phyloP scores from a whole-genome alignment of 768 basidiomycete species.

The Candolleomyces aberdarensis region DNA sequence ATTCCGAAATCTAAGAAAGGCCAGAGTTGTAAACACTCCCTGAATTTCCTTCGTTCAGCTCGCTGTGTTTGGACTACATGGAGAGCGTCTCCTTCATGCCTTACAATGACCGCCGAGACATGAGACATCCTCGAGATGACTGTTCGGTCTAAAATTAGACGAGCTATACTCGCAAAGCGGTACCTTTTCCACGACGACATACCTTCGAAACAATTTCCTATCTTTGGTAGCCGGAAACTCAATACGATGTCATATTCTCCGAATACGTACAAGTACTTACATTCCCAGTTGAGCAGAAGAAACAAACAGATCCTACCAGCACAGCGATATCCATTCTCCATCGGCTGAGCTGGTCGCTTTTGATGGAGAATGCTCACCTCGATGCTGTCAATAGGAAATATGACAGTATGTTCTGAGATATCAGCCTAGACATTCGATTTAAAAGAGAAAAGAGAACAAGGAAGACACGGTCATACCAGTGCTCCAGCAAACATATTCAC shows the following conservation, averaged over 20 bases:
- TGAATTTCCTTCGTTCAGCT: conserved; percentile 51
- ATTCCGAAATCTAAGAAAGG: conserved; percentile 86
- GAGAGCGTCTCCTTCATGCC: conserved; percentile 71
- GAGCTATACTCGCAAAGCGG: conserved; percentile 61
- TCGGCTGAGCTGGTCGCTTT: conserved; percentile 91
- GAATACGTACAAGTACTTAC: too few relatives aligned
- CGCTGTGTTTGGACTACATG: conserved; percentile 77
- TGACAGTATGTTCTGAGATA: conserved; percentile 97
- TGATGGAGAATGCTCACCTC: conserved; percentile 73
- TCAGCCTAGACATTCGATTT: conserved; percentile 64
- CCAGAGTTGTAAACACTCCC: conserved; percentile 52
- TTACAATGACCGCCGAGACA: conserved; percentile 57
- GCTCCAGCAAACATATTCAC: conserved; percentile 98
- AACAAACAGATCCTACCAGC: too few relatives aligned
- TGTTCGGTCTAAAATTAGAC: conserved; percentile 52
- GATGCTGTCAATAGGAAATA: conserved; percentile 98
- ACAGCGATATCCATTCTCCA: conserved; percentile 60
- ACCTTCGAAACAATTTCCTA: too few relatives aligned
- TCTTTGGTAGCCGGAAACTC: too few relatives aligned
- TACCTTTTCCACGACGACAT: conserved; percentile 16
- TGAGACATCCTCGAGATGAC: conserved; percentile 50
- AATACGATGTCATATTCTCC: too few relatives aligned
- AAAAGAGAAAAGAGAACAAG: neutral
- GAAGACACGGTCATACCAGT: conserved; percentile 56
- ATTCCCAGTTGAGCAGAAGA: conserved; percentile 47